These are phyloP conservation scores for Microascus cirrosus DNA, from an alignment of 2,329 filamentous ascomycete species.

Conservation along the genomic window DNA sequence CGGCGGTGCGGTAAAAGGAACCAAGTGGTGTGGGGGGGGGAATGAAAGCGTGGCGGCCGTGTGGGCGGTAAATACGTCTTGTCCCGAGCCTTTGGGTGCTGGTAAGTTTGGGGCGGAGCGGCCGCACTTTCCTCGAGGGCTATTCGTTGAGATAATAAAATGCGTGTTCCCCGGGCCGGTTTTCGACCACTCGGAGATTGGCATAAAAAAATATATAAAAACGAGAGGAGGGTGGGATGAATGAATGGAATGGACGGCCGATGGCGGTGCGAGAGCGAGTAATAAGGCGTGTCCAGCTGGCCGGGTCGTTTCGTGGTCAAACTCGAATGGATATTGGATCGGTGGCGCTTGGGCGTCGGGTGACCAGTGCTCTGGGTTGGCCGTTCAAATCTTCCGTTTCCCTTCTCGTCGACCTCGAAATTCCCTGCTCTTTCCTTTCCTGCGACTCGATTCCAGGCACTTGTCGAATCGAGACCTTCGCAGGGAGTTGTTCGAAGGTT, in stretches of 20 bases:
- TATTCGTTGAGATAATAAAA: neutral
- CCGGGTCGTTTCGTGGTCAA: neutral
- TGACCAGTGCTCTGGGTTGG: neutral
- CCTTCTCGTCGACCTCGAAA: neutral
- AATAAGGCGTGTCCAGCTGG: conserved; percentile 1
- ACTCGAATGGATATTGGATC: neutral
- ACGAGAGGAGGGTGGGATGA: neutral
- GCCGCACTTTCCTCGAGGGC: neutral
- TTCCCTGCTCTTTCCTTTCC: neutral
- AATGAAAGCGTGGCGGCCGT: neutral
- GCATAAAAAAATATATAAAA: no score
- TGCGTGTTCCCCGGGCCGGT: neutral
- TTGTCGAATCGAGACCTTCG: neutral
- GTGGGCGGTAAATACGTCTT: neutral
- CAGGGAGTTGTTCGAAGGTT: neutral
- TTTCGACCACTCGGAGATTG: neutral
- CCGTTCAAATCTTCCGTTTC: neutral
- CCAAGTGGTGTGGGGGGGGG: neutral
- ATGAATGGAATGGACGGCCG: neutral
- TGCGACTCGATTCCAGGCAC: neutral
- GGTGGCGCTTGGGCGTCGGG: neutral
- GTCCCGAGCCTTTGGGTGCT: neutral
- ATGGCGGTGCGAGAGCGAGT: neutral
- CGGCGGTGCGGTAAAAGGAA: neutral
- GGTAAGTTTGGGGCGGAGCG: neutral